These are phyloP conservation scores for Rhizoclosmatium sp. DNA, from an alignment of 192 early-diverging fungal genomes.

Conservation along the genomic window DNA sequence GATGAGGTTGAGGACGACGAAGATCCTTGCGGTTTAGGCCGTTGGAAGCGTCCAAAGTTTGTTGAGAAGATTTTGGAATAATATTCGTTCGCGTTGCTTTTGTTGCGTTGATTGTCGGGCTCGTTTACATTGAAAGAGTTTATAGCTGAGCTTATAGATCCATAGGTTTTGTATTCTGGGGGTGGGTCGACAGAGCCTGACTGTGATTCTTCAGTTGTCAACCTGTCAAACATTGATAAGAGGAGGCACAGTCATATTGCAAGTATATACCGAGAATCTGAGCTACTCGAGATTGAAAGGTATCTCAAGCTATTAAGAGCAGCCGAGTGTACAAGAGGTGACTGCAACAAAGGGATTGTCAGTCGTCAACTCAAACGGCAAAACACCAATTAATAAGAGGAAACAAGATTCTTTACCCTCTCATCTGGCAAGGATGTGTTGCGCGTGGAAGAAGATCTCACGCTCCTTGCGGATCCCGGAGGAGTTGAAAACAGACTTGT, in stretches of 20 bases:
- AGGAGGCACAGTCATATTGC: not conserved
- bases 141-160: not conserved
- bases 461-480: no score
- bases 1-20: not conserved
- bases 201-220: not conserved
- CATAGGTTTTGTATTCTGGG: not conserved
- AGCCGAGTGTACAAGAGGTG: not conserved
- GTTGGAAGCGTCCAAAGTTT: not conserved
- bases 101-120: not conserved
- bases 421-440: no score
- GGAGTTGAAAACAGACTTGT: no score
- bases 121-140: not conserved
- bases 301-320: conserved; percentile 1
- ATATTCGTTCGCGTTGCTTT: not conserved
- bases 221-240: not conserved
- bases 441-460: no score
- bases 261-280: not conserved
- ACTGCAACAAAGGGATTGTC: not conserved
- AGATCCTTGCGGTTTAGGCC: not conserved
- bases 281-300: not conserved
- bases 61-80: not conserved
- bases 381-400: no score
- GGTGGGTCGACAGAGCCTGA: not conserved
- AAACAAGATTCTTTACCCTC: no score
- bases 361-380: no score